Evolutionary conservation across 441 rosid genomes (phyloP), one percentile per base, ranked within the genome.

Genomic region (Dalechampia spathulata): DNA sequence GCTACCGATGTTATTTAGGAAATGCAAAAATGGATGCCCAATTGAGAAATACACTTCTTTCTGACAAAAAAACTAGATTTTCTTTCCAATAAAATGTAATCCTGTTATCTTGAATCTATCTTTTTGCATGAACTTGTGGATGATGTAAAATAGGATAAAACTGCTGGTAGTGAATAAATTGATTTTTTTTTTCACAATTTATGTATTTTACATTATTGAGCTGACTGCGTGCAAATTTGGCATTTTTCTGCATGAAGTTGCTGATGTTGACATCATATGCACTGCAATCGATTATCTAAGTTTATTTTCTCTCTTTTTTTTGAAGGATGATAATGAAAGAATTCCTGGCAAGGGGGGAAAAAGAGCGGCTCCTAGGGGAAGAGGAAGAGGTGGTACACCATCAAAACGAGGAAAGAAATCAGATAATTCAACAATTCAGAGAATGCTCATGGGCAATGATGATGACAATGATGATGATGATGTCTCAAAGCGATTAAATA

Each of bases 331-430:
- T 44, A 82, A 58, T 50, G 82, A 62, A 59, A 68, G 36, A 55
- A 49, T 61, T 16, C 62, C 22, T 67, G 73, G 78, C 36, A 78
- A 73, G 71, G 86, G 96, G 22, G 74, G 79, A 38, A 92, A 92
- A 82, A 80, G 99, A 73, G 87, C 88, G 48, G 78, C 83, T 51
- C 73, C 78, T 43, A 80, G 81, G 69, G 88, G 88, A 58, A 80
- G 83, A 72, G 88, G 85, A 57, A 81, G 83, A 71, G 87, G 84
- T 30, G 69, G 81, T 1, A 62, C 80, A 65, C 46, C 83, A 52
- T 75, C 97, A 62, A 89, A 92, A 71, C 84, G 94, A 41, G 94
- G 99, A 56, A 75, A 75, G 67, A 85, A 76, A 68, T 63, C 79
- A 22, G 88, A 80, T 52, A 82, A 74, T 73, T 76, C 96, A 43